Evolutionary conservation across 1,284 basidiomycete species (phyloP).

Genomic region (Ceratobasidium sp.): DNA sequence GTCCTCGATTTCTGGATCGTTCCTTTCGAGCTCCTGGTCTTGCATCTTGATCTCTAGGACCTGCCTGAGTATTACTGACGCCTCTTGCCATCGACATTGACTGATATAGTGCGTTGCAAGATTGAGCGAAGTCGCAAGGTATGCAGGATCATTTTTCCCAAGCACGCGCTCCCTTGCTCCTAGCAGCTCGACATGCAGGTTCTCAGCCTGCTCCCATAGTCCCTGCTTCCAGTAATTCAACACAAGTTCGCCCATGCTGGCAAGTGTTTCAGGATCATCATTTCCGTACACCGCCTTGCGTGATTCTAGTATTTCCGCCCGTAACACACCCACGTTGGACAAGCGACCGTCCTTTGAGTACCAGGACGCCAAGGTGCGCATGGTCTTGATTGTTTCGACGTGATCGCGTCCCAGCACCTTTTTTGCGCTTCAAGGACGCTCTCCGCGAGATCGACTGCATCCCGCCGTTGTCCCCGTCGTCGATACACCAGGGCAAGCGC

Average conservation of each 20-base stretch:
- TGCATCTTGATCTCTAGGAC: too few species aligned
- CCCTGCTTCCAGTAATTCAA: background rate
- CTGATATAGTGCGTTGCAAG: too few species aligned
- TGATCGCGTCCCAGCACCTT: background rate
- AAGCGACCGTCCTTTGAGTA: background rate
- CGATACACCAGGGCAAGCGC: background rate
- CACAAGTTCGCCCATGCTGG: background rate
- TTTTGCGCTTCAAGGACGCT: background rate
- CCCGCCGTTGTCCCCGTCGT: background rate
- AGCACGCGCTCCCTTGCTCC: background rate
- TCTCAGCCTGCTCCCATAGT: background rate
- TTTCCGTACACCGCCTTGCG: background rate
- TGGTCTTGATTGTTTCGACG: background rate
- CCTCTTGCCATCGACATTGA: too few species aligned
- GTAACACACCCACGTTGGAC: background rate
- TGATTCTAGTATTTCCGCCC: background rate
- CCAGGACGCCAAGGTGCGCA: background rate
- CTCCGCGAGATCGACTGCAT: background rate
- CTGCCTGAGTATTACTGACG: too few species aligned
- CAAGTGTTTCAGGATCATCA: background rate
- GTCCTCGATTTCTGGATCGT: too few species aligned
- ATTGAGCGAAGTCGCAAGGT: too few species aligned
- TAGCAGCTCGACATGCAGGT: background rate
- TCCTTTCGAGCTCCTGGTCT: too few species aligned
- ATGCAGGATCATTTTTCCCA: background rate